phyloP scores from a whole-genome alignment of 768 basidiomycete species.

The Crassisporium funariophilum region DNA sequence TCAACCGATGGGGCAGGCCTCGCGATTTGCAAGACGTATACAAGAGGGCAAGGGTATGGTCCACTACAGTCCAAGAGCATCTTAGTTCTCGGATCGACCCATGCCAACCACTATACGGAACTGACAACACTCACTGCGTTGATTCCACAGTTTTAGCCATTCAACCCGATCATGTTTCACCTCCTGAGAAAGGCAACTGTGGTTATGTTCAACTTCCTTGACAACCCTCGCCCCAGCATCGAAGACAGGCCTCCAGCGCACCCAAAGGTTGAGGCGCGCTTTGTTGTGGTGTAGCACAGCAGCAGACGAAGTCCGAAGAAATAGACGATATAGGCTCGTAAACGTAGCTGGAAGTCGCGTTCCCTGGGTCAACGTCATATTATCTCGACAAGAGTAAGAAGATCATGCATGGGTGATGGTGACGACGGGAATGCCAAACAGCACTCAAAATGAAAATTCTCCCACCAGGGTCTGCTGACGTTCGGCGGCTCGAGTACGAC shows the following conservation, averaged over 20 bases:
- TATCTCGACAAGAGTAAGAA: no score
- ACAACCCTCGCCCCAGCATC: conserved; percentile 48
- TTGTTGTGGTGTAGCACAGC: conserved; percentile 55
- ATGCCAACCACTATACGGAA: conserved; percentile 1
- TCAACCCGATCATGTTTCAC: conserved; percentile 33
- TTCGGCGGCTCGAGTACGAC: no score
- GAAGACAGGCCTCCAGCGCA: conserved; percentile 57
- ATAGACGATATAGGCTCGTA: conserved; percentile 61
- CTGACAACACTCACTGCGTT: conserved; percentile 45
- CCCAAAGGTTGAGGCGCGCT: conserved; percentile 46
- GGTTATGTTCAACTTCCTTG: conserved; percentile 37
- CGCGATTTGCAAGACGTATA: conserved; percentile 63
- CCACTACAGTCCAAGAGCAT: conserved; percentile 48
- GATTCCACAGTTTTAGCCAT: conserved; percentile 58
- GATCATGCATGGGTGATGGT: no score
- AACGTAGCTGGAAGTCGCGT: conserved; percentile 39
- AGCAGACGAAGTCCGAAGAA: conserved; percentile 56
- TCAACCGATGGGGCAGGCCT: conserved; percentile 61
- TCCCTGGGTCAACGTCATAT: not conserved
- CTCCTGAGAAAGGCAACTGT: conserved; percentile 17
- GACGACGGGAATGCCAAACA: no score
- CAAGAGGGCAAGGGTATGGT: conserved; percentile 63
- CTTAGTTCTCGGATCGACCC: not conserved
- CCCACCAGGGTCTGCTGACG: no score
- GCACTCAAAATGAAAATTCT: no score